Conservation (phyloP, 1,284 basidiomycete species). For the Vanrija humicola region DNA sequence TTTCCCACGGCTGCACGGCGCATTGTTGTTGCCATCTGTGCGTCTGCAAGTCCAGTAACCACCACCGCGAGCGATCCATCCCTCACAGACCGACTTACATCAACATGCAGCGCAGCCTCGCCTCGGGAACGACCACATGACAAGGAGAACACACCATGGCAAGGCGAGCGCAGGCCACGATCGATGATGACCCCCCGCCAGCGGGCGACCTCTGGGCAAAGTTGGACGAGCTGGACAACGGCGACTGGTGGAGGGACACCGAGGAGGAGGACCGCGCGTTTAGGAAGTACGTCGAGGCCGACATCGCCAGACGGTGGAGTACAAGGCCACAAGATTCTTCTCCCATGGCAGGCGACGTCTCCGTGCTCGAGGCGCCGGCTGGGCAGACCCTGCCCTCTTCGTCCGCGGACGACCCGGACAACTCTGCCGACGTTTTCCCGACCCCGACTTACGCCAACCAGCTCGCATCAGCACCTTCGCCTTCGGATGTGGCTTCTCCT, state of each 20-base stretch:
- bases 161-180: neutral
- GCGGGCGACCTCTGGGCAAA: conserved; percentile 2
- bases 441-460: no score
- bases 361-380: neutral
- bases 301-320: neutral
- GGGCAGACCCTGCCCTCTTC: no score
- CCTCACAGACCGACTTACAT: neutral
- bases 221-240: conserved; percentile 6
- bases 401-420: no score
- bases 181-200: neutral
- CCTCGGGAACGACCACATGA: neutral
- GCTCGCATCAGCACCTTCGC: no score
- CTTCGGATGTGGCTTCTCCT: no score
- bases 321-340: neutral
- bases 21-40: neutral
- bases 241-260: neutral
- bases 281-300: neutral
- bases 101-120: neutral
- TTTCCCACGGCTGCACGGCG: no score
- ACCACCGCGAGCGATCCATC: no score
- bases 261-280: conserved; percentile 4
- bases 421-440: no score
- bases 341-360: neutral
- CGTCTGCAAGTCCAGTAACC: neutral
- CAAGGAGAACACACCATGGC: neutral